Base-by-base conservation (phyloP, 345 rosid species). In the Gossypium herbaceum region DNA sequence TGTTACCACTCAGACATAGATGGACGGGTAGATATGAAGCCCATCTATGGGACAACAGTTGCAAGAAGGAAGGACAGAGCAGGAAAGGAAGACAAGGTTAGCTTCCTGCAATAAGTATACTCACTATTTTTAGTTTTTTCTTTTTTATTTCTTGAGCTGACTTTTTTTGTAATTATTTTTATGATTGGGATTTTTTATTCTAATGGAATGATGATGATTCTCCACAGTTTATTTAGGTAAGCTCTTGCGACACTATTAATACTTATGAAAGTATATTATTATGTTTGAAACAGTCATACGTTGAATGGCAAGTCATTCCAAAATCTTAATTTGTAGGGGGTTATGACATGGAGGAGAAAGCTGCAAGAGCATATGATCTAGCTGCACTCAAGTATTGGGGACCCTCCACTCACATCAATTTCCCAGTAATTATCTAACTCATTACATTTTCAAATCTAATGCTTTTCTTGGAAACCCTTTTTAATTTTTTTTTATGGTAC, bases 351-450 rank as follows among this genome's bases (percentile, higher is more conserved):
- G 98, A 94, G 84, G 98, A 92, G 83, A 92, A 91, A 85, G 98
- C 98, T 82, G 98, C 97, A 73, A 88, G 97, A 82, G 92, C 98
- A 48, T 94, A 94, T 83, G 98, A 92, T 86, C 87, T 87, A 72
- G 98, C 98, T 82, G 98, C 98, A 75, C 89, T 94, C 85, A 94
- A 94, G 91, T 94, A 94, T 81, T 92, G 98, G 98, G 98, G 98
- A 73, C 93, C 95, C 75, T 84, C 95, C 27, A 90, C 98, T 60
- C 97, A 91, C 79, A 91, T 89, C 71, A 92, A 94, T 84, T 94
- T 88, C 84, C 81, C 95, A 16, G 97, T 94, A 90, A 80, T 68
- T 68, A 78, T 77, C 73, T 59, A 64, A 4, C 63, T 12, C 61
- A 34, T 63, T 64, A 45, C 63, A 44, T 50, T 24, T 71, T 76